Evolutionary conservation across 352 stramenopile genomes (phyloP).

Genomic region (Globisporangium abappressorium): DNA sequence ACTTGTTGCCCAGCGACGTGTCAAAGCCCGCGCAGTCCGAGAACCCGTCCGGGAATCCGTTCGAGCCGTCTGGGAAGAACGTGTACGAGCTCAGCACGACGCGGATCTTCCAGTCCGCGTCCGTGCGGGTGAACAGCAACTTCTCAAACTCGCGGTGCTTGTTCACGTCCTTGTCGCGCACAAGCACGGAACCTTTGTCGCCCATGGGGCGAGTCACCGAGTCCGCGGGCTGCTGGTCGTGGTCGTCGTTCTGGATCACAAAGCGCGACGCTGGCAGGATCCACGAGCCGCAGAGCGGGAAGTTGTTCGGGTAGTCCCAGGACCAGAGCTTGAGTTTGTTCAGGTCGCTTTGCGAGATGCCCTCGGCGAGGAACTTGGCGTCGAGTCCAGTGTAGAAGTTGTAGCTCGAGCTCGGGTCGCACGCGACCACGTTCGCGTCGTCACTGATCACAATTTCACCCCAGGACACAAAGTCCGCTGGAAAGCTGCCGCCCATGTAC

Average conservation of each 20-base stretch:
- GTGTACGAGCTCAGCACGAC: conserved; percentile 72
- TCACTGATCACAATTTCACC: conserved; percentile 43
- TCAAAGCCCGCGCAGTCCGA: conserved; percentile 38
- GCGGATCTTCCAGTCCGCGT: conserved; percentile 64
- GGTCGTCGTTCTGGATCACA: conserved; percentile 75
- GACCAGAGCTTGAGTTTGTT: conserved; percentile 77
- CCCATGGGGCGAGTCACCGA: conserved; percentile 53
- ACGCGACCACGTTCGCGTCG: conserved; percentile 40
- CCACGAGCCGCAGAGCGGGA: conserved; percentile 51
- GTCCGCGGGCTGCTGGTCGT: conserved; percentile 56
- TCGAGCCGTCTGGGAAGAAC: conserved; percentile 35
- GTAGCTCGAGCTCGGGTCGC: conserved; percentile 46
- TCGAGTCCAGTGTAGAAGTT: conserved; percentile 62
- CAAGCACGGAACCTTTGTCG: conserved; percentile 44
- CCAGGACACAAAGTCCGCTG: conserved; percentile 59
- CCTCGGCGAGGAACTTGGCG: conserved; percentile 33
- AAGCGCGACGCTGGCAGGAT: conserved; percentile 54
- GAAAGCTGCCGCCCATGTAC: conserved; percentile 59
- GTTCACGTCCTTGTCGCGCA: conserved; percentile 47
- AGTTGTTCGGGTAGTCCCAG: conserved; percentile 58
- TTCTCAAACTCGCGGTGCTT: conserved; percentile 56
- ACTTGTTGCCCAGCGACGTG: conserved; percentile 29
- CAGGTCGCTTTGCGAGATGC: conserved; percentile 47
- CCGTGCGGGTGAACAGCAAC: conserved; percentile 46
- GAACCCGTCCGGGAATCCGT: conserved; percentile 53